These are phyloP conservation scores for Phytophthora melonis DNA, from an alignment of 352 stramenopile species.

Conservation along the genomic window DNA sequence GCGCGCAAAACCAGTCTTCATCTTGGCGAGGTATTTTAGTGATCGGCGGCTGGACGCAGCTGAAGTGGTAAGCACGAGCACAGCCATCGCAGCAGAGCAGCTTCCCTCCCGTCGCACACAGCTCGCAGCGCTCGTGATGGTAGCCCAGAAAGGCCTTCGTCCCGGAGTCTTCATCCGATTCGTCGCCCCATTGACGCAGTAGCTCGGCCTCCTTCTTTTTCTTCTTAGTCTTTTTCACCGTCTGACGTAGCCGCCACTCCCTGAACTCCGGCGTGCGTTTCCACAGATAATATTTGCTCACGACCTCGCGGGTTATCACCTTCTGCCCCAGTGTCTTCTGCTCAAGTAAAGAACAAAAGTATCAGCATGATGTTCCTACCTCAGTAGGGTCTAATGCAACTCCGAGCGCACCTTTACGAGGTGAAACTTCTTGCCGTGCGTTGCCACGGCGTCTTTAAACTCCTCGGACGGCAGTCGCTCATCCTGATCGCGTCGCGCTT, in stretches of 20 bases:
- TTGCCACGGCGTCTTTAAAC: slow-evolving; percentile 53
- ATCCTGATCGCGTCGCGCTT: slow-evolving; percentile 30
- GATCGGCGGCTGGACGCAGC: slow-evolving; percentile 74
- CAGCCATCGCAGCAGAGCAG: slow-evolving; percentile 78
- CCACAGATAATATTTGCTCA: slow-evolving; percentile 76
- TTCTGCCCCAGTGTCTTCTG: slow-evolving; percentile 57
- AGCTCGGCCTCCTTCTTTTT: slow-evolving; percentile 63
- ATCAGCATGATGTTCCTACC: slow-evolving; percentile 10
- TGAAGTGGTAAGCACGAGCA: slow-evolving; percentile 75
- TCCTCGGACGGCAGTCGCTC: slow-evolving; percentile 44
- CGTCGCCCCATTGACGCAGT: slow-evolving; percentile 51
- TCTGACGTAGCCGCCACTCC: slow-evolving; percentile 53
- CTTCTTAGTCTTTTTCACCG: slow-evolving; percentile 57
- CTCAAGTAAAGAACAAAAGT: not conserved
- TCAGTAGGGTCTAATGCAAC: not conserved
- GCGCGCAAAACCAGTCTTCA: slow-evolving; percentile 69
- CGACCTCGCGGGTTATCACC: slow-evolving; percentile 53
- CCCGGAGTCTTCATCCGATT: slow-evolving; percentile 29
- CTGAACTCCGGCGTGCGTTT: slow-evolving; percentile 66
- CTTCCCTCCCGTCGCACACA: slow-evolving; percentile 73
- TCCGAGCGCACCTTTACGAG: slow-evolving; percentile 54
- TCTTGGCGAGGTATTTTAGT: slow-evolving; percentile 52
- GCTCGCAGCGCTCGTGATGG: slow-evolving; percentile 71
- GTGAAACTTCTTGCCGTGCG: slow-evolving; percentile 72
- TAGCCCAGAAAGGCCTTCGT: slow-evolving; percentile 51